Conservation (phyloP, 169 alveolate genomes). For the Plasmodium knowlesi region DNA sequence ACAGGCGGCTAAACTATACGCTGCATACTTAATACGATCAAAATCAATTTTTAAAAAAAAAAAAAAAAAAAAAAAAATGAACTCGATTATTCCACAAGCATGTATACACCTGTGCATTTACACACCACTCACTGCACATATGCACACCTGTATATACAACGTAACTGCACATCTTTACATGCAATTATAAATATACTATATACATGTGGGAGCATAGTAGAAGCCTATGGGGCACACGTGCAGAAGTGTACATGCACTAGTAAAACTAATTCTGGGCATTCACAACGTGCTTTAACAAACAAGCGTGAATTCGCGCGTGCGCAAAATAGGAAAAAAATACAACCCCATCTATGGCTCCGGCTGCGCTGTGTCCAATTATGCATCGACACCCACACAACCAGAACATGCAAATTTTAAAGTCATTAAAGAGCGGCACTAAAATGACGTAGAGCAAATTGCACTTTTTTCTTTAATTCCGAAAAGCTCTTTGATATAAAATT, state of each 20-base stretch:
- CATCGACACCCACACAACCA: not conserved
- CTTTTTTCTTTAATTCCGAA: constrained; percentile 12
- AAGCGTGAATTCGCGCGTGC: constrained; percentile 23
- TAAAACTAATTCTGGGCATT: not conserved
- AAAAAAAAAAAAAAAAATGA: not conserved
- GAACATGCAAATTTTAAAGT: constrained; percentile 7
- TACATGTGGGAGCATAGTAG: not conserved
- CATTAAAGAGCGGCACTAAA: constrained; percentile 18
- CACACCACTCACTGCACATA: not conserved
- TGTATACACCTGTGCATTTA: not conserved
- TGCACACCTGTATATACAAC: not conserved
- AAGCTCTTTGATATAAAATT: constrained; percentile 1
- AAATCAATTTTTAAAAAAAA: not conserved
- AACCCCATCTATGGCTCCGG: not conserved
- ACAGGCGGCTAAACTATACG: not conserved
- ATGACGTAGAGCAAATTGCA: not conserved
- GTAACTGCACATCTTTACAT: constrained; percentile 18
- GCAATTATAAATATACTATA: constrained; percentile 27
- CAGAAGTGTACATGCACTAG: not conserved
- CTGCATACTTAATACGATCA: not conserved
- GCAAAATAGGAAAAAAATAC: not conserved
- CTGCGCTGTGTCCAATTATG: not conserved
- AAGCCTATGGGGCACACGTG: not conserved
- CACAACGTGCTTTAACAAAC: constrained; percentile 30
- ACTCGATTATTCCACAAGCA: not conserved